These are phyloP conservation scores for Pyricularia pennisetigena DNA, from an alignment of 2,329 filamentous ascomycete species.

Conservation along the genomic window DNA sequence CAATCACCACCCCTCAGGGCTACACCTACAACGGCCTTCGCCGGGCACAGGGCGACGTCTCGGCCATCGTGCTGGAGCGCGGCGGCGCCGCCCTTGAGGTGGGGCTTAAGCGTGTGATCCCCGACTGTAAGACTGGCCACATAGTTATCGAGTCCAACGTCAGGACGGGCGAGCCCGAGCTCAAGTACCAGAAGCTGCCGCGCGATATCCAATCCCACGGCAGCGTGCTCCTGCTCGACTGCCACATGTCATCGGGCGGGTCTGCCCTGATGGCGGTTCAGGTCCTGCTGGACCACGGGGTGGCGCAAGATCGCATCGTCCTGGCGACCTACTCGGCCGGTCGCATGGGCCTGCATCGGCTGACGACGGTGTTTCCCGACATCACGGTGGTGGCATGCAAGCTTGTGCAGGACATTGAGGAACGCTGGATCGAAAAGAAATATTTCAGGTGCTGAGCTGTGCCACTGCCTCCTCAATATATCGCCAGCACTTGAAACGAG, in stretches of 20 bases:
- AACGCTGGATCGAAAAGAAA: slow-evolving; percentile 79
- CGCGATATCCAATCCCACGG: slow-evolving; percentile 63
- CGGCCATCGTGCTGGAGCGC: slow-evolving; percentile 79
- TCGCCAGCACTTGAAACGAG: neutral
- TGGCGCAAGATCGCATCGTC: slow-evolving; percentile 73
- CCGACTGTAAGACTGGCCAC: slow-evolving; percentile 82
- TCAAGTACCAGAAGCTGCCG: slow-evolving; percentile 81
- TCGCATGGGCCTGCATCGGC: slow-evolving; percentile 68
- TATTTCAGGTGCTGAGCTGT: slow-evolving; percentile 72
- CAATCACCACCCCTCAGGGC: slow-evolving; percentile 62
- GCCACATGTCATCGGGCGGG: slow-evolving; percentile 90
- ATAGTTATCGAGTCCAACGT: slow-evolving; percentile 85
- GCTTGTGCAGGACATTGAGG: slow-evolving; percentile 71
- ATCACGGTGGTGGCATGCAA: slow-evolving; percentile 80
- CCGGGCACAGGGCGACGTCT: slow-evolving; percentile 58
- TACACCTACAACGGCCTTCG: slow-evolving; percentile 61
- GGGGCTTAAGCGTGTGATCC: slow-evolving; percentile 80
- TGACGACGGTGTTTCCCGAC: slow-evolving; percentile 81
- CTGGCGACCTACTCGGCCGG: slow-evolving; percentile 91
- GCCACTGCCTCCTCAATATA: neutral
- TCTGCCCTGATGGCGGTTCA: slow-evolving; percentile 86
- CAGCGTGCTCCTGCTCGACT: slow-evolving; percentile 71
- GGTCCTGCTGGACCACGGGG: slow-evolving; percentile 90
- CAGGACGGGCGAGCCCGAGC: slow-evolving; percentile 78
- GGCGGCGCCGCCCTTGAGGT: slow-evolving; percentile 84